Evolutionary conservation across 2,329 filamentous ascomycete genomes (phyloP).

Genomic region (Cryphonectria japonica): DNA sequence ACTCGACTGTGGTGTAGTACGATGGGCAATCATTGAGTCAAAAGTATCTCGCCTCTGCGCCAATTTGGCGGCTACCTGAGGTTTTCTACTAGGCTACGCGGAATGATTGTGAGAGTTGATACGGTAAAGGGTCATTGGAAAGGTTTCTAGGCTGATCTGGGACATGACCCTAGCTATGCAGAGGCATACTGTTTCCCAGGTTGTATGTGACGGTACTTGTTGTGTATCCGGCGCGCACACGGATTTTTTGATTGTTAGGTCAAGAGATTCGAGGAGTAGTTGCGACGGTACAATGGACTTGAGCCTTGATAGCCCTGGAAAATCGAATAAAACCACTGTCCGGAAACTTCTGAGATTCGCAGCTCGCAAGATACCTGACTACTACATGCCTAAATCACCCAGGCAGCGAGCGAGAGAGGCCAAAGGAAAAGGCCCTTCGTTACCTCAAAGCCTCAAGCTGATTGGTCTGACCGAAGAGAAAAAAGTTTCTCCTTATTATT

Average conservation of each 20-base stretch:
- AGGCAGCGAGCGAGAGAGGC: background rate
- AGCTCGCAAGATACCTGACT: background rate
- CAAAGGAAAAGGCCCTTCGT: background rate
- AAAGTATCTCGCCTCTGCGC: no score
- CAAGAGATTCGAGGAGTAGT: background rate
- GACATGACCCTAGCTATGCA: background rate
- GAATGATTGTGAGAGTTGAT: background rate
- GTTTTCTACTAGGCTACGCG: background rate
- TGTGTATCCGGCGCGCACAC: background rate
- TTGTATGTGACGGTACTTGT: background rate
- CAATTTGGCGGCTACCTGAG: no score
- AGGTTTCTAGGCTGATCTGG: background rate
- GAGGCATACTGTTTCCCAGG: background rate
- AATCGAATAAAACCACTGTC: background rate
- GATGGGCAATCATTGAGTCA: background rate
- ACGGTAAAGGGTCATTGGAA: background rate
- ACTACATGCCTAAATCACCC: background rate
- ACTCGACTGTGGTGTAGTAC: background rate
- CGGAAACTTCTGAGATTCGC: background rate
- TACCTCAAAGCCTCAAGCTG: background rate
- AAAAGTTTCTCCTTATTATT: background rate
- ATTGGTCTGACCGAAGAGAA: no score
- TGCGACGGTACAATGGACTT: background rate
- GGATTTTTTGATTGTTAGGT: background rate
- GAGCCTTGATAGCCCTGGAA: background rate